Base-by-base conservation (phyloP, 192 early-diverging fungal genomes). In the Backusella liffmaniae region DNA sequence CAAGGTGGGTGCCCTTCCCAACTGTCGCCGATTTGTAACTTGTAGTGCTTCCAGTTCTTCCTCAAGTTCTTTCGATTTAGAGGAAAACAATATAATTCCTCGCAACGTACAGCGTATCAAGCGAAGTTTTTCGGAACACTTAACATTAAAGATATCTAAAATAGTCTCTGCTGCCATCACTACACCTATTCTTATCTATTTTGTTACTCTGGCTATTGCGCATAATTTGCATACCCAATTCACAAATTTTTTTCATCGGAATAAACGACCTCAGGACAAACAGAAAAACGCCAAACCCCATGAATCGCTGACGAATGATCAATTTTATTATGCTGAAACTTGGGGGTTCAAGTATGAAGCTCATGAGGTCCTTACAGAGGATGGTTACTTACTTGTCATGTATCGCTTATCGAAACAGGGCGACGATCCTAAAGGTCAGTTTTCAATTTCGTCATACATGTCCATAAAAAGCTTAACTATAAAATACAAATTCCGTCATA, bases 301-400 rank as follows among this genome's bases (percentile, higher is more conserved):
- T 36, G 79, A 80, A 59, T n/a, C 46, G 8, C 51, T 80, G 6
- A 77, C 65, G 16, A 21, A 49, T 32, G 79, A 80, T 44, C 75
- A 80, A 30, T 12, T 21, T 13, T 73, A 76, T 77, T 80, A 80
- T 53, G 62, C 72, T 16, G 37, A 21, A 1, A 32, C 51, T 6
- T 80, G 79, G 79, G 79, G 79, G 12, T 80, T 74, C 23, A 12
- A 69, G 1, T 67, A 66, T n/a, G 44, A 76, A n/a, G 4, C 21
- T 34, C 72, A 76, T 66, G 39, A 68, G 5, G 71, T 72, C 0
- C 26, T 70, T 23, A 80, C 79, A 16, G 39, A 77, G 6, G 79
- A 80, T 36, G 79, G 79, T 6, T 73, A 76, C 32, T 42, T 77
- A 32, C 46, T 80, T 21, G 49, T 10, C 13, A 72, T 80, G 53